Percentiles rank a stretch among this genome's conserved stretches.
Evolutionary conservation across 139 green algal genomes (phyloP).

Genomic region (Chlorella sorokiniana): DNA sequence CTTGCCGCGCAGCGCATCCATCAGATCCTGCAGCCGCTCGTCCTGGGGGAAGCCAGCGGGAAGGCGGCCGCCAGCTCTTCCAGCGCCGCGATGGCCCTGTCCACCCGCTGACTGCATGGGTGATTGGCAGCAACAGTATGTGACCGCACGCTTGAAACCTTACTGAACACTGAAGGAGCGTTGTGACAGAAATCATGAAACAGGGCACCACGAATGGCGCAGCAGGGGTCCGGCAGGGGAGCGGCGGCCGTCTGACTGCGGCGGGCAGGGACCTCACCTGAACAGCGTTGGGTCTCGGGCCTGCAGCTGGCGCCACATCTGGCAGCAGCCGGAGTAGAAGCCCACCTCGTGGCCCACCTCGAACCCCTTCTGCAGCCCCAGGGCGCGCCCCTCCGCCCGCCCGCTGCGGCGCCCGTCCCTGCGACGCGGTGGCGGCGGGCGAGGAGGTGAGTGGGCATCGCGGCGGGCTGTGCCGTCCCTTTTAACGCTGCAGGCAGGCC

Average conservation of each 20-base stretch:
- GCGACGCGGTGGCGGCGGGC: not conserved
- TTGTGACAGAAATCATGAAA: no score
- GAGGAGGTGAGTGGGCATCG: not conserved
- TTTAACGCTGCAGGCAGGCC: not conserved
- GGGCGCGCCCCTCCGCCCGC: constrained; percentile 59
- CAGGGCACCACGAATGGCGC: no score
- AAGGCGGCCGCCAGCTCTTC: constrained; percentile 56
- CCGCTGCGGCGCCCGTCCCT: constrained; percentile 56
- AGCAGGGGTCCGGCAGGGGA: not conserved
- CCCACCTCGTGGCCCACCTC: constrained; percentile 78
- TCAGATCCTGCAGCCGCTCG: constrained; percentile 63
- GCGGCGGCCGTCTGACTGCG: not conserved
- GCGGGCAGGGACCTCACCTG: not conserved
- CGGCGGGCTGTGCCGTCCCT: not conserved
- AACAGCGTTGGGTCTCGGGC: not conserved
- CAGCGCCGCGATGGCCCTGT: constrained; percentile 52
- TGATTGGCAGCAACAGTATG: no score
- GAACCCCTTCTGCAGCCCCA: constrained; percentile 80
- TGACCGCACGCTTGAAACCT: not conserved
- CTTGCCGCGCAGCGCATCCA: constrained; percentile 63
- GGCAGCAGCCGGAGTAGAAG: constrained; percentile 67
- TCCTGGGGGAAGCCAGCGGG: constrained; percentile 69
- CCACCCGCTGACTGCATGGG: constrained; percentile 32
- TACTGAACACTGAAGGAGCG: not conserved
- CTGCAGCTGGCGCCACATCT: constrained; percentile 51